phyloP scores from a whole-genome alignment of 768 basidiomycete species.

The Boletus subcaerulescens region DNA sequence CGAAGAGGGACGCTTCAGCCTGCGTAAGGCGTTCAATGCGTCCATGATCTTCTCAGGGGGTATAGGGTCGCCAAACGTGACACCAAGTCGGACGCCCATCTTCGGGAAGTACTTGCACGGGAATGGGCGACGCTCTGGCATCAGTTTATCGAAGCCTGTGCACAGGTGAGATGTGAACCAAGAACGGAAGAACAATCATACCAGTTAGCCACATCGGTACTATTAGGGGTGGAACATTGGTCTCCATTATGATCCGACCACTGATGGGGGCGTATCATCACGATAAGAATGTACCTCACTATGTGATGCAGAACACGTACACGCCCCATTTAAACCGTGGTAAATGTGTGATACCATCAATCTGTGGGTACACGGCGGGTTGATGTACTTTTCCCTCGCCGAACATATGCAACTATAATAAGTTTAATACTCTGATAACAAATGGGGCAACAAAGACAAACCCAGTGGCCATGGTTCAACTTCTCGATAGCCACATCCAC shows the following conservation, averaged over 20 bases:
- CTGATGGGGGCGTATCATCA: constrained; percentile 36
- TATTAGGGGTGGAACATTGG: constrained; percentile 62
- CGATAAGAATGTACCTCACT: neutral
- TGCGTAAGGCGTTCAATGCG: constrained; percentile 14
- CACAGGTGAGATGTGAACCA: neutral
- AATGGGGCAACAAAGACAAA: constrained; percentile 35
- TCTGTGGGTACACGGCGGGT: constrained; percentile 45
- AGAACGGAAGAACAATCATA: constrained; percentile 17
- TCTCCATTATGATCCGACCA: constrained; percentile 79
- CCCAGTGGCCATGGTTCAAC: constrained; percentile 84
- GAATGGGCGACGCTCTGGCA: constrained; percentile 81
- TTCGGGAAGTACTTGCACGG: constrained; percentile 74
- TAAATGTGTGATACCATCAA: constrained; percentile 46
- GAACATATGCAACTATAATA: constrained; percentile 80
- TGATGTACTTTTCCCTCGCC: constrained; percentile 89
- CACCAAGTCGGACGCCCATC: constrained; percentile 56
- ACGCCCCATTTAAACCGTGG: constrained; percentile 94
- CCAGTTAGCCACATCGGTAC: constrained; percentile 96
- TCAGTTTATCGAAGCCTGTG: constrained; percentile 78
- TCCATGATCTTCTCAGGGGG: constrained; percentile 37
- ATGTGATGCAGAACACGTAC: constrained; percentile 47
- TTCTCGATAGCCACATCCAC: constrained; percentile 80
- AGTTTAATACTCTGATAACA: neutral
- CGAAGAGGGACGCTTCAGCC: neutral
- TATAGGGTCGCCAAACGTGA: constrained; percentile 81